These are phyloP conservation scores for Paraleonurus japonicus DNA, from an alignment of 257 asterid species.

Conservation along the genomic window DNA sequence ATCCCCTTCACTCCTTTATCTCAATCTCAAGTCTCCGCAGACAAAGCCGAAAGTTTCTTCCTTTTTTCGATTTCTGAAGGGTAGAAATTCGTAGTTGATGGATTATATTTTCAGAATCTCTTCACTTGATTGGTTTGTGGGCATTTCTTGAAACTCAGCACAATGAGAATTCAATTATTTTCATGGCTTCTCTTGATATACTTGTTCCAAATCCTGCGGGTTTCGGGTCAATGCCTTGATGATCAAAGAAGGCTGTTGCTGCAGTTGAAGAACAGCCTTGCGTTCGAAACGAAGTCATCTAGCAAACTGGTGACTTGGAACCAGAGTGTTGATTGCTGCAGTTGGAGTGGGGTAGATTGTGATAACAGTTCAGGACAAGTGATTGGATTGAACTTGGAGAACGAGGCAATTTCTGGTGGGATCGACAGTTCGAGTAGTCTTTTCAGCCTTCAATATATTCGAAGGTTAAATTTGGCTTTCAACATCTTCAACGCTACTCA, in stretches of 20 bases:
- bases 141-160: constrained; percentile 26
- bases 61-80: neutral
- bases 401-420: constrained; percentile 34
- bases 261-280: constrained; percentile 38
- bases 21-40: constrained; percentile 17
- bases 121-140: constrained; percentile 30
- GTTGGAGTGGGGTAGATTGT: constrained; percentile 56
- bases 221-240: constrained; percentile 42
- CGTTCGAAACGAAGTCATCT: constrained; percentile 12
- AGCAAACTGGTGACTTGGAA: constrained; percentile 45
- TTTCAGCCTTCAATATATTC: constrained; percentile 37
- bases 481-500: constrained; percentile 32
- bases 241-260: constrained; percentile 44
- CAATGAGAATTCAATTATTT: constrained; percentile 48
- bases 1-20: constrained; percentile 6
- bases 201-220: constrained; percentile 27
- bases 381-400: constrained; percentile 38
- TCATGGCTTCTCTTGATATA: constrained; percentile 41
- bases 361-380: constrained; percentile 51
- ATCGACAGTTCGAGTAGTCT: constrained; percentile 41
- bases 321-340: constrained; percentile 46
- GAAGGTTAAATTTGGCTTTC: constrained; percentile 46
- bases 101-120: constrained; percentile 17
- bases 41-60: neutral
- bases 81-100: constrained; percentile 26